These are phyloP conservation scores for Ogataea glucozyma DNA, from an alignment of 805 yeast species.

Conservation along the genomic window DNA sequence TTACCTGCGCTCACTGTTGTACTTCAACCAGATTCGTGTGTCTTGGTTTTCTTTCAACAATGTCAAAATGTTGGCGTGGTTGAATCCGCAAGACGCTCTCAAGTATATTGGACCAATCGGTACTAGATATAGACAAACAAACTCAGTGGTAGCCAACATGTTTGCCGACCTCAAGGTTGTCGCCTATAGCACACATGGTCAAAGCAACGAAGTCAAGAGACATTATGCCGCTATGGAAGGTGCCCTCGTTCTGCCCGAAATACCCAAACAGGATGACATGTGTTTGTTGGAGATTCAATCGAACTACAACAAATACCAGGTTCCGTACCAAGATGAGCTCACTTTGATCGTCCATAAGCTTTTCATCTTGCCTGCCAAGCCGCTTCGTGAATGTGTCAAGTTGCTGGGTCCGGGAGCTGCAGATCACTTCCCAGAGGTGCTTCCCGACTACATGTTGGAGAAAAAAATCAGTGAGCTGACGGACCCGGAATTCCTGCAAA, in stretches of 20 bases:
- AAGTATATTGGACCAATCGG: conserved; percentile 63
- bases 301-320: conserved; percentile 30
- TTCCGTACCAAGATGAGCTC: conserved; percentile 51
- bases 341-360: conserved; percentile 68
- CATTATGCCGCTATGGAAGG: conserved; percentile 11
- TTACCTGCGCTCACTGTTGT: conserved; percentile 41
- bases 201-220: conserved; percentile 16
- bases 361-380: conserved; percentile 43
- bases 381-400: conserved; percentile 47
- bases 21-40: conserved; percentile 31
- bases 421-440: conserved; percentile 43
- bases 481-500: conserved; percentile 50
- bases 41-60: conserved; percentile 43
- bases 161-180: conserved; percentile 59
- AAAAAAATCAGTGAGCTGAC: conserved; percentile 51
- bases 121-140: conserved; percentile 54
- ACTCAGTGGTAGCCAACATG: conserved; percentile 64
- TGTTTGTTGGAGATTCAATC: conserved; percentile 36
- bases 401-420: conserved; percentile 82
- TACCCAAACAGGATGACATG: conserved; percentile 24
- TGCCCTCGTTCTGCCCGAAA: conserved; percentile 28
- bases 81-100: conserved; percentile 57
- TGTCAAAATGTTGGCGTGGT: conserved; percentile 72
- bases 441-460: conserved; percentile 42
- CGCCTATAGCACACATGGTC: conserved; percentile 41